Evolutionary conservation across 371 early-diverging fungal genomes (phyloP), one percentile per base, ranked within the genome.

Genomic region (Dipsacomyces acuminosporus): DNA sequence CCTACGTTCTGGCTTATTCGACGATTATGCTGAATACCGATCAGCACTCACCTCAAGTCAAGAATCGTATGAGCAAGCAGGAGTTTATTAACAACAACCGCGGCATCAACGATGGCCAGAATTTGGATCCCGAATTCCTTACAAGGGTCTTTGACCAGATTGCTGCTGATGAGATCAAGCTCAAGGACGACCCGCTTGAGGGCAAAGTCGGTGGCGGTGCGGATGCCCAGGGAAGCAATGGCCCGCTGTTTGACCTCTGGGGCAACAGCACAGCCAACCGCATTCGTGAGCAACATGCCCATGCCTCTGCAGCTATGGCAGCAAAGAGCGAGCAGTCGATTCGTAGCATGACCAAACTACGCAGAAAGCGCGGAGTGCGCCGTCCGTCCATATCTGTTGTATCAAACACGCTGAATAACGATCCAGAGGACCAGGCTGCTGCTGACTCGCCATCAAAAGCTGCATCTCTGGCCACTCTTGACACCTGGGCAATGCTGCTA

Each of bases 1-100:
- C 94, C 1, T 96, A 94, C 60, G 88, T 90, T 15, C 81, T 99
- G 20, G 89, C 95, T 6, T 99, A 91, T 71, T 93, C 94, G 46
- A 87, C 91, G 11, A 86, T 98, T 45, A 82, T 97, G 88, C 80
- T 98, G 21, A 98, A 98, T 70, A 98, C 98, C 1, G 98, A 98
- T 78, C 83, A 86, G 59, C 89, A 99, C 73, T 95, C 89, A 59
- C 84, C 87, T 8, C 93, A 89, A 63, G 89, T 96, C 23, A 92
- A 90, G 71, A 76, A 81, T 41, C 86, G 92, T 35, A 98, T 98
- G 92, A 86, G 91, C 1, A 83, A 91, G 59, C 78, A 81, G 0
- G 97, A 94, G 46, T 99, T 98, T 74, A 76, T 94, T 57, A 84
- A 83, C 57, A 98, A 96, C 70, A 96, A 96, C 87, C 85, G 93